Percentiles rank a stretch among this genome's conserved stretches.
Evolutionary conservation across 176 grass and related monocot species (phyloP).

Genomic region (Aegilops sharonensis): DNA sequence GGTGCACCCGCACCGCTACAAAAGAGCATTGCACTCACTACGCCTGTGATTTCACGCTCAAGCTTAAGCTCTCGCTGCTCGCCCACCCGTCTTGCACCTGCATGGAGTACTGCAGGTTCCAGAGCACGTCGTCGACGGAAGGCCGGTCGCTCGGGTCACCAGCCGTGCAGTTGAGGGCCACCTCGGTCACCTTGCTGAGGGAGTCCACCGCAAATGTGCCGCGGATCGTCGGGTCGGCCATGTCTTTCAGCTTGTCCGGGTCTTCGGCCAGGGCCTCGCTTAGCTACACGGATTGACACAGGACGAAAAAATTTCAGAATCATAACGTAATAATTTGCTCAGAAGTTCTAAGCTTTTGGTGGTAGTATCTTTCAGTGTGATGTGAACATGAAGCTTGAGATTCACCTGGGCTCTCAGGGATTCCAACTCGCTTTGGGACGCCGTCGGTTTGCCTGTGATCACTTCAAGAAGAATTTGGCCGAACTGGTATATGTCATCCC

Average conservation of each 20-base stretch:
- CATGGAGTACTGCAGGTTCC: slow-evolving; percentile 93
- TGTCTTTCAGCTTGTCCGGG: slow-evolving; percentile 47
- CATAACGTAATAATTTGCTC: not conserved
- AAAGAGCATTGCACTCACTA: slow-evolving; percentile 8
- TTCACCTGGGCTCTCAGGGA: slow-evolving; percentile 60
- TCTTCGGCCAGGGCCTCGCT: slow-evolving; percentile 50
- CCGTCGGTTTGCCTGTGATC: slow-evolving; percentile 67
- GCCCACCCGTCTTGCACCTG: slow-evolving; percentile 92
- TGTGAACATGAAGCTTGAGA: slow-evolving; percentile 15
- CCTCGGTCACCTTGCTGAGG: slow-evolving; percentile 50
- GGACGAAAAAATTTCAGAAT: slow-evolving; percentile 9
- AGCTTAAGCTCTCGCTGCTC: slow-evolving; percentile 75
- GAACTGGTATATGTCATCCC: slow-evolving; percentile 79
- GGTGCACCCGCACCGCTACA: not conserved
- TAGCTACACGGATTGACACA: slow-evolving; percentile 31
- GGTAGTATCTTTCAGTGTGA: not conserved
- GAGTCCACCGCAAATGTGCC: slow-evolving; percentile 78
- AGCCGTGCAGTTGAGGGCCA: slow-evolving; percentile 67
- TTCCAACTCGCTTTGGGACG: slow-evolving; percentile 51
- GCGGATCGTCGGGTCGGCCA: slow-evolving; percentile 46
- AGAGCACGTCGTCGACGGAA: slow-evolving; percentile 74
- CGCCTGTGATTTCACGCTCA: slow-evolving; percentile 33
- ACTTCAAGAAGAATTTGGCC: slow-evolving; percentile 89
- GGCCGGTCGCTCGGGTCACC: slow-evolving; percentile 42
- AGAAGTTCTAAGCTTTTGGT: not conserved